These are phyloP conservation scores for Botrytis tulipae DNA, from an alignment of 2,329 filamentous ascomycete species.

Conservation along the genomic window DNA sequence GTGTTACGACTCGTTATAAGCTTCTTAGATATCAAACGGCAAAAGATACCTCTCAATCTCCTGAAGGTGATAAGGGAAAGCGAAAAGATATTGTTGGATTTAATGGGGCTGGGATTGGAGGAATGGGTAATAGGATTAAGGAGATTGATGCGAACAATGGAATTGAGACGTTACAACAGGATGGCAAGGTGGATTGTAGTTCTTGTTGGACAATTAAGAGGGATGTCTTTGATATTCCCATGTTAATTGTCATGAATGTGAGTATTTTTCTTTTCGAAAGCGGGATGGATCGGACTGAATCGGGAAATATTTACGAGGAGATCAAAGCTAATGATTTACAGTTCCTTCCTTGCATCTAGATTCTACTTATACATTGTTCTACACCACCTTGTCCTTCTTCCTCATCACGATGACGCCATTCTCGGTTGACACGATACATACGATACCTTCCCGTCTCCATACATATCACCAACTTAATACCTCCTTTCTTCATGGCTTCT, in stretches of 20 bases:
- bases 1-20: conserved; percentile 78
- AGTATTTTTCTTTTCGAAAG: conserved; percentile 47
- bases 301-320: background rate
- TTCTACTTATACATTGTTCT: background rate
- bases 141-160: conserved; percentile 71
- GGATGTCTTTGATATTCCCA: conserved; percentile 96
- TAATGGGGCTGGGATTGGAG: conserved; percentile 31
- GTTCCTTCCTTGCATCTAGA: conserved; percentile 48
- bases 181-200: conserved; percentile 90
- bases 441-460: background rate
- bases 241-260: conserved; percentile 98
- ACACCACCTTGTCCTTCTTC: background rate
- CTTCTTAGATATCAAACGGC: conserved; percentile 81
- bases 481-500: background rate
- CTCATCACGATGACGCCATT: background rate
- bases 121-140: conserved; percentile 55
- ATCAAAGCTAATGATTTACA: conserved; percentile 25
- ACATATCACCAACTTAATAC: background rate
- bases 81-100: conserved; percentile 21
- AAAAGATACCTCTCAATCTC: conserved; percentile 50
- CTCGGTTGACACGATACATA: background rate
- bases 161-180: conserved; percentile 77
- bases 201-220: conserved; percentile 97
- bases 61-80: conserved; percentile 26
- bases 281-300: background rate